phyloP scores from a whole-genome alignment of 495 filamentous ascomycete species.

The Aspergillus sclerotioniger region DNA sequence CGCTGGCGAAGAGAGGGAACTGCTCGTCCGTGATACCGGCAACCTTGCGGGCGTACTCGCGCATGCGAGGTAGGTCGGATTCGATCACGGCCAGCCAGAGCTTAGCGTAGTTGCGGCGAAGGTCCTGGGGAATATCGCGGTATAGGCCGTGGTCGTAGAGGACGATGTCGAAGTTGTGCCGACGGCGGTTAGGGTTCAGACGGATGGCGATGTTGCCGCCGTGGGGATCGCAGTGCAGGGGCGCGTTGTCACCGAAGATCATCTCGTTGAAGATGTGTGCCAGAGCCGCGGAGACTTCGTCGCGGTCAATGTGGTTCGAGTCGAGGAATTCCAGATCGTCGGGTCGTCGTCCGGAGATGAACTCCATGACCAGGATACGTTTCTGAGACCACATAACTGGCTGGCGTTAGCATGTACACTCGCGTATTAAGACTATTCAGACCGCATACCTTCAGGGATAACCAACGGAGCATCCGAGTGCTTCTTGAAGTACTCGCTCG shows the following conservation, averaged over 20 bases:
- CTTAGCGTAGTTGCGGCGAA: conserved; percentile 89
- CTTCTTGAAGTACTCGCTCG: conserved; percentile 72
- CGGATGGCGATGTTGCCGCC: conserved; percentile 96
- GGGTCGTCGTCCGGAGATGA: conserved; percentile 78
- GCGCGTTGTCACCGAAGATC: conserved; percentile 90
- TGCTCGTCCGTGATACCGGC: conserved; percentile 88
- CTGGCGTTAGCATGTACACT: conserved; percentile 33
- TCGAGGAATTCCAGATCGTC: conserved; percentile 90
- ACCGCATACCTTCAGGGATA: conserved; percentile 69
- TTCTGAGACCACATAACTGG: conserved; percentile 87
- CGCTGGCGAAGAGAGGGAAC: conserved; percentile 92
- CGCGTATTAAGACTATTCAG: no score
- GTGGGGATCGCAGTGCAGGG: conserved; percentile 96
- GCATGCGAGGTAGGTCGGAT: conserved; percentile 77
- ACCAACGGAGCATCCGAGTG: conserved; percentile 73
- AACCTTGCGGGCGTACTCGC: conserved; percentile 82
- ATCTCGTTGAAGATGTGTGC: conserved; percentile 98
- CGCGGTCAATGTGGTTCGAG: conserved; percentile 80
- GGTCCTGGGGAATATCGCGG: conserved; percentile 76
- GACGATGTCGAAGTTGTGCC: conserved; percentile 92
- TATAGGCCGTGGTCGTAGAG: conserved; percentile 99
- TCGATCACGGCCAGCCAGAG: conserved; percentile 97
- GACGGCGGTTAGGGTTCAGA: conserved; percentile 56
- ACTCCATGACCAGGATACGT: conserved; percentile 95
- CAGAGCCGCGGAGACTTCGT: conserved; percentile 92